phyloP scores from a whole-genome alignment of 2,329 filamentous ascomycete species.

The Claviceps paspali region DNA sequence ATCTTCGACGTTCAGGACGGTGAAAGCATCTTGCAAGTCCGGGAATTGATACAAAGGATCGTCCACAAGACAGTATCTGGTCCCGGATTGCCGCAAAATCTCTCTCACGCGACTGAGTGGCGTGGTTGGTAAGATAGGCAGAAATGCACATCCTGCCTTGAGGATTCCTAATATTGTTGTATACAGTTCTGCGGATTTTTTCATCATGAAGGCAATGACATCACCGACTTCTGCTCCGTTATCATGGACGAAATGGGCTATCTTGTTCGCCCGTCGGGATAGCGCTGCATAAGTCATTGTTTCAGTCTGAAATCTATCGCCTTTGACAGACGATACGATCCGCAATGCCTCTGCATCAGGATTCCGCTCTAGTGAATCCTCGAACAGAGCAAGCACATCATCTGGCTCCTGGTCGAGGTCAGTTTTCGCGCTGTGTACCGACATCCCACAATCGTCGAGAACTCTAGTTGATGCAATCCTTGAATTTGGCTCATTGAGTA shows the following conservation, averaged over 20 bases:
- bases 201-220: conserved; percentile 59
- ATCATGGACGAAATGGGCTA: conserved; percentile 39
- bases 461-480: conserved; percentile 7
- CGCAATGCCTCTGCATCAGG: conserved; percentile 47
- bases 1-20: conserved; percentile 20
- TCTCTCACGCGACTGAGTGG: conserved; percentile 43
- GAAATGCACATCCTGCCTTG: conserved; percentile 62
- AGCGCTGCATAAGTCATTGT: conserved; percentile 48
- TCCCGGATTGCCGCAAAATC: conserved; percentile 46
- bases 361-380: conserved; percentile 29
- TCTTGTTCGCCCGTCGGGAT: conserved; percentile 45
- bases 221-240: conserved; percentile 33
- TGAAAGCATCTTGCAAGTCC: conserved; percentile 9
- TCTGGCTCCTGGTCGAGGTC: conserved; percentile 5
- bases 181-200: conserved; percentile 62
- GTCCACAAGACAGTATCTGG: conserved; percentile 30
- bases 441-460: conserved; percentile 22
- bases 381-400: conserved; percentile 22
- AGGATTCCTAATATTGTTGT: conserved; percentile 56
- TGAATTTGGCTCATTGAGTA: conserved; percentile 13
- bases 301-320: conserved; percentile 15
- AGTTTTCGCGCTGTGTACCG: conserved; percentile 30
- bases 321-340: conserved; percentile 33
- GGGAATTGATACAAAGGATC: conserved; percentile 8
- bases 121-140: conserved; percentile 64